Base-by-base conservation (phyloP, 208 protist species). In the Wallacemonas sp. region DNA sequence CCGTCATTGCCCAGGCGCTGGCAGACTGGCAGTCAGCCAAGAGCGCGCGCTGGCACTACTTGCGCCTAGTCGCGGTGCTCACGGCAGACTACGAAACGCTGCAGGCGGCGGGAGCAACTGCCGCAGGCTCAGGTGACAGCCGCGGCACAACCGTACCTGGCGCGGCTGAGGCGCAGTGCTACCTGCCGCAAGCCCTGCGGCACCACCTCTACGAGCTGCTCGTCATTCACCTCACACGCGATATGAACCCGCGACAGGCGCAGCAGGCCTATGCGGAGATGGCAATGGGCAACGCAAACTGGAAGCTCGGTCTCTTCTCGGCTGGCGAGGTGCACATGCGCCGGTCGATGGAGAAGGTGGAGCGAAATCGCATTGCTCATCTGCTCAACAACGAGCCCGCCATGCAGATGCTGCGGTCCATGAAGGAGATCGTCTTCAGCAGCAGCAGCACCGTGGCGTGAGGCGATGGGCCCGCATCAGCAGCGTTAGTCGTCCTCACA, bases 301-400 rank as follows among this genome's bases (percentile, higher is more conserved):
- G 89, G 87, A 91, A 88, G 70, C 49, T 95, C 16, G 89, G 89
- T 11, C 72, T 95, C 2, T 95, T 90, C 68, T 91, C 89, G 0
- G 86, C 75, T 52, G 87, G 87, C 5, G 86, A 95, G 75, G 87
- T 95, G 47, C 89, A 95, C 74, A 93, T 93, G 86, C 89, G 89
- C 5, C 86, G 87, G 2, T 88, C 87, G 17, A 83, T 93, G 68
- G 89, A 91, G 74, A 73, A 82, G 27, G 80, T 93, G 26, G 86
- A 95, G 58, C 89, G 89, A 27, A 85, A 89, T 58, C 79, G 82
- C 33, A 86, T 95, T 52, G 60, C 60, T 16, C 86, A 93, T 70
- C 33, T 95, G 6, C 75, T 95, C 27, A 85, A 92, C 62, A 95
- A 95, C 63, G 86, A 95, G 52, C 76, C 67, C 32, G 89, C 89